Base-by-base conservation (phyloP, 495 filamentous ascomycete species). In the Aspergillus hancockii region DNA sequence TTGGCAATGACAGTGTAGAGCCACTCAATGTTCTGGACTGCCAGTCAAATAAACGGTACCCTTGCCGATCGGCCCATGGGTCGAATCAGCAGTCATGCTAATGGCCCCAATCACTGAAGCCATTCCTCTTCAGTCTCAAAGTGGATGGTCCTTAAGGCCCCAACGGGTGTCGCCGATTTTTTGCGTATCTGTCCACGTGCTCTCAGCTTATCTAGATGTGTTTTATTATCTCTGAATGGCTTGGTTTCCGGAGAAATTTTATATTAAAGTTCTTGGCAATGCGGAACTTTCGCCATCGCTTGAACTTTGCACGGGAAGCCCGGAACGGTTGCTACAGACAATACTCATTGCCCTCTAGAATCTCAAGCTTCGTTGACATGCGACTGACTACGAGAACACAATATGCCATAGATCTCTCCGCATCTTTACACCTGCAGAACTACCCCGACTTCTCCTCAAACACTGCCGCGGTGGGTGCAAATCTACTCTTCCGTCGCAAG, bases 401-500 rank as follows among this genome's bases (percentile, higher is more conserved):
- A 10, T 5, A 5, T 5, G 13, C n/a, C n/a, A 14, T 9, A 36
- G 8, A 36, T 36, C 10, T 14, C 32, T 36, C 10, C 32, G 9
- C 13, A 14, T 1, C 9, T 14, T 14, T 14, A 36, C 3, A 10
- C 4, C 8, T 8, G 2, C n/a, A 14, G 10, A 16, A 41, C 38
- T 41, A 41, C 38, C 38, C 38, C 38, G 38, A 41, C 34, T 62
- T 62, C 40, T 60, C 60, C 60, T 60, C 57, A 45, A 66, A 62
- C 19, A 62, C 60, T 7, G 47, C 59, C 10, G 43, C 25, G 36
- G 56, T 45, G 1, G 70, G 76, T 8, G 73, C 73, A 55, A 79
- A 78, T 6, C 70, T 67, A 52, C 70, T 75, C 58, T 54, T 72
- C 50, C 64, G 66, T 10, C 76, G 64, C 46, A 80, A 55, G 3